Conservation (phyloP, 164 flowering plant species). For the Sedum album region DNA sequence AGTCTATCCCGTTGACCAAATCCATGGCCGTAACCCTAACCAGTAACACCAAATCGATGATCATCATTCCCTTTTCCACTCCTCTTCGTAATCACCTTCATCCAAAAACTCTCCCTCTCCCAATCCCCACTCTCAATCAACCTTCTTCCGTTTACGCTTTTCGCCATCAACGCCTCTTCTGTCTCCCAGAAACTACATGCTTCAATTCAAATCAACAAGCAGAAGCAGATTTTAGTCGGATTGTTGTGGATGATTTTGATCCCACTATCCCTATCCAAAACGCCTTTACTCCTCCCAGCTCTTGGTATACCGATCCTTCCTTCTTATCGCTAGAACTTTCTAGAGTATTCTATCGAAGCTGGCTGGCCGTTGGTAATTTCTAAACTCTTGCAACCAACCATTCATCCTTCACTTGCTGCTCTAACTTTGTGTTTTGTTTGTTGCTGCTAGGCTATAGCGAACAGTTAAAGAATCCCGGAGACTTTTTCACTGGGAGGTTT, state of each 20-base stretch:
- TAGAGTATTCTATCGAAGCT: conserved; percentile 63
- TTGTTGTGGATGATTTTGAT: conserved; percentile 34
- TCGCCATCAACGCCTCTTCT: no score
- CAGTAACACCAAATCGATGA: no score
- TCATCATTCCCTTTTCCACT: no score
- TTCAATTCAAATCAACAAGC: background rate
- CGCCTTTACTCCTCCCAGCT: conserved; percentile 78
- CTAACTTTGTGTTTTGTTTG: background rate
- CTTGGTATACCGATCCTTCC: conserved; percentile 76
- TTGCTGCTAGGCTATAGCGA: conserved; percentile 48
- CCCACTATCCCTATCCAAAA: conserved; percentile 59
- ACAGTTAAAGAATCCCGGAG: conserved; percentile 50
- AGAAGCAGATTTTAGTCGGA: background rate
- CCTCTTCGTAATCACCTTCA: no score
- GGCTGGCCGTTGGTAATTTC: conserved; percentile 39
- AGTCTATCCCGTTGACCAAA: no score
- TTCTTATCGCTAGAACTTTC: conserved; percentile 53
- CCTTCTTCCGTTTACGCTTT: no score
- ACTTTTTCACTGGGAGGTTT: conserved; percentile 86
- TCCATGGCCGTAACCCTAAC: no score
- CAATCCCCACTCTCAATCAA: no score
- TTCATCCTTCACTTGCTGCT: background rate
- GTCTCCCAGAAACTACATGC: no score
- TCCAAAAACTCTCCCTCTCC: no score
- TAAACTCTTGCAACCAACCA: background rate